Evolutionary conservation across 305 asterid species (phyloP).

Genomic region (Solanum hybrid): DNA sequence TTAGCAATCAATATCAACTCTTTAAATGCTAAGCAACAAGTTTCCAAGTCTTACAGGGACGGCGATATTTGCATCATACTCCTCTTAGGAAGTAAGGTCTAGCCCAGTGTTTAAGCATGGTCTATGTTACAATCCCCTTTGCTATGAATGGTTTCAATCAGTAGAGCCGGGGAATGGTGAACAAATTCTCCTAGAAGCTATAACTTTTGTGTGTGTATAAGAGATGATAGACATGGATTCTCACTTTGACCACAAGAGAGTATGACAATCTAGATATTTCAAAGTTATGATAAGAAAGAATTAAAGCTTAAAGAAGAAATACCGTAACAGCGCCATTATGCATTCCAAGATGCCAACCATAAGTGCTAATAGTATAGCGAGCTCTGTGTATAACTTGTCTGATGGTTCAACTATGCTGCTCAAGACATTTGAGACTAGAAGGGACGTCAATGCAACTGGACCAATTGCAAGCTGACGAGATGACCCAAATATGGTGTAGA

Average conservation of each 20-base stretch:
- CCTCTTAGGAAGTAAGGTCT: background rate
- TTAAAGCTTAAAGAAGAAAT: slow-evolving; percentile 17
- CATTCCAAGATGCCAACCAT: slow-evolving; percentile 96
- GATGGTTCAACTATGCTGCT: slow-evolving; percentile 74
- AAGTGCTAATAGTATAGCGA: slow-evolving; percentile 84
- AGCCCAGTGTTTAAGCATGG: background rate
- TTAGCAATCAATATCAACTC: background rate
- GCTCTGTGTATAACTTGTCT: slow-evolving; percentile 81
- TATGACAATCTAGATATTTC: background rate
- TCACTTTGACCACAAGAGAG: background rate
- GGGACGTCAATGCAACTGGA: slow-evolving; percentile 94
- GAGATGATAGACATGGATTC: background rate
- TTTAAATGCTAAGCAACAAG: background rate
- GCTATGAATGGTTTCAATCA: background rate
- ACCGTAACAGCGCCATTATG: slow-evolving; percentile 89
- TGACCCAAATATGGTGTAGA: slow-evolving; percentile 87
- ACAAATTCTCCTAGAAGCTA: background rate
- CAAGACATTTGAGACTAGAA: slow-evolving; percentile 85
- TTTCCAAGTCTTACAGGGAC: background rate
- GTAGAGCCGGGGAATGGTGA: background rate
- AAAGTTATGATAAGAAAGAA: background rate
- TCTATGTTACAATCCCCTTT: background rate
- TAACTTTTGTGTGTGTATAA: background rate
- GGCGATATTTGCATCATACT: background rate
- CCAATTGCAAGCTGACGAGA: slow-evolving; percentile 99